Base-by-base conservation (phyloP, 176 grass and related monocot species). In the maize (Zea mays) region DNA sequence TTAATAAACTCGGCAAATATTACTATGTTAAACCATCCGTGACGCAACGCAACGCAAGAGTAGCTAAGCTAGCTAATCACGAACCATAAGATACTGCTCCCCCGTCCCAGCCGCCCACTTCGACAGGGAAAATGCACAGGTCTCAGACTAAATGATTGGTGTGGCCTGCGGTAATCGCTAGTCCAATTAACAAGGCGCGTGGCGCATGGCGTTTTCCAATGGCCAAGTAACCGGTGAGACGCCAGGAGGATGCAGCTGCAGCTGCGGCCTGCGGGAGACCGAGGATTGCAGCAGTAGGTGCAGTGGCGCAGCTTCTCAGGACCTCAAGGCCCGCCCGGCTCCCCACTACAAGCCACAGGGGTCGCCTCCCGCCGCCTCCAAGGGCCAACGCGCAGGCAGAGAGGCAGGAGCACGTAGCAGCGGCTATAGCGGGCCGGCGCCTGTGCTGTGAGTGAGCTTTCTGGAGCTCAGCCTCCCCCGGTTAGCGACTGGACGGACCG, bases 141-240 rank as follows among this genome's bases (percentile, higher is more conserved):
- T 66, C 75, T 52, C 16, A n/a, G 36, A 46, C 11, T 9, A 63
- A 82, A 70, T 69, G 69, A 43, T 86, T 82, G 79, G 56, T 5
- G 4, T 14, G 6, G 27, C 17, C 36, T 2, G 17, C 15, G 10
- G 54, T 57, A 44, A 16, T 10, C 1, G 79, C 16, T 8, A 21
- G 38, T 51, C 17, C 46, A 63, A 67, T 82, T 88, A 80, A 84
- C 65, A 76, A 84, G 27, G 78, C 45, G 7, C 12, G n/a, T 62
- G 87, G 87, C 87, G 87, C 83, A 90, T 90, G 83, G 87, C 73
- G 72, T 82, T 82, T 85, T 89, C 87, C 83, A 85, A 86, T 82
- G 87, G 87, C 74, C 87, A 89, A 74, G 68, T 68, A 74, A 15
- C 86, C 42, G 35, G 65, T 73, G 87, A 65, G 79, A 72, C 70